Conservation (phyloP, 495 filamentous ascomycete genomes). For the Parachaetomium inaequale region DNA sequence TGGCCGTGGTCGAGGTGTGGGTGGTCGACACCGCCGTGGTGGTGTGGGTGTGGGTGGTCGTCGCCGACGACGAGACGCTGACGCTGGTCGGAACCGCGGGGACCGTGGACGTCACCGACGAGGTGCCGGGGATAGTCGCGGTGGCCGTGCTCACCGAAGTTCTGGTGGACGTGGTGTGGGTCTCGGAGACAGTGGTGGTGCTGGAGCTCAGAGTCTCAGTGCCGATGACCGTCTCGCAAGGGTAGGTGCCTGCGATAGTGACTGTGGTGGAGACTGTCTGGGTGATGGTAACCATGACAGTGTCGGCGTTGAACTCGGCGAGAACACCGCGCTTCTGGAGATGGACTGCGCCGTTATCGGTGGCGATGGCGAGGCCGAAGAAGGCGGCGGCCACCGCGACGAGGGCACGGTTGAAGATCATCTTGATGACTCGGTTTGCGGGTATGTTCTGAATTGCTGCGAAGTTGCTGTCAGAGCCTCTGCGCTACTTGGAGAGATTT, state of each 20-base stretch:
- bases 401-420: background rate
- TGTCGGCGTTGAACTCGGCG: background rate
- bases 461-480: background rate
- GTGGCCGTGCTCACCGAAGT: slow-evolving; percentile 4
- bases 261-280: slow-evolving; percentile 1
- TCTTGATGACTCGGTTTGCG: background rate
- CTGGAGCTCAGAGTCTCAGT: background rate
- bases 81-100: background rate
- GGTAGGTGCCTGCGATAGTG: background rate
- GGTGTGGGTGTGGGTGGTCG: background rate
- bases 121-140: background rate
- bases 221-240: background rate
- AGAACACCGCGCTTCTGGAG: background rate
- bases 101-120: slow-evolving; percentile 1
- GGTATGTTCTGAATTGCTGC: background rate
- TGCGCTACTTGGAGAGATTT: too few relatives aligned
- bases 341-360: background rate
- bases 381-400: background rate
- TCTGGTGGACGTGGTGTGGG: slow-evolving; percentile 3
- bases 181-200: background rate
- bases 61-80: background rate
- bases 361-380: slow-evolving; percentile 3
- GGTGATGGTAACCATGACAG: slow-evolving; percentile 8
- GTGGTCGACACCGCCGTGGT: background rate
- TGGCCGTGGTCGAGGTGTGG: background rate